Percentiles rank a stretch among this genome's conserved stretches.
Evolutionary conservation across 768 basidiomycete genomes (phyloP).

Genomic region (Suillus decipiens): DNA sequence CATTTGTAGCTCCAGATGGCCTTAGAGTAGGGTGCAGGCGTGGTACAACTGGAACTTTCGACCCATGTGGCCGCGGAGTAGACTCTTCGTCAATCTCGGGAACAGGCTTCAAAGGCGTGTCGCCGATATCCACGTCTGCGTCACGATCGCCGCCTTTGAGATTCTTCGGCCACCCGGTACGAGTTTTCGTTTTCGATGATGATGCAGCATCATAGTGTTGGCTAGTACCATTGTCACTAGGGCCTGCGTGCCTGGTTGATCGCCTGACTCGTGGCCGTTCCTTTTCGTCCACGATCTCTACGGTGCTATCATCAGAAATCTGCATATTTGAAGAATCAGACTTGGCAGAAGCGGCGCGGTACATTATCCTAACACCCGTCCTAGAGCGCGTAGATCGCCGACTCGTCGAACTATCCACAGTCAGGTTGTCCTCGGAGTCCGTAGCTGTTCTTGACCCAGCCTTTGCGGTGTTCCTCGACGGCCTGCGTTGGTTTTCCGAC

Average conservation of each 20-base stretch:
- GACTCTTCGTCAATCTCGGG: slow-evolving; percentile 18
- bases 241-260: background rate
- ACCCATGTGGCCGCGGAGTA: slow-evolving; percentile 27
- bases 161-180: background rate
- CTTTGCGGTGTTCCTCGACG: slow-evolving; percentile 9
- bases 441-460: background rate
- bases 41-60: background rate
- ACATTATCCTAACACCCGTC: background rate
- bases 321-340: slow-evolving; percentile 1
- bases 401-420: slow-evolving; percentile 25
- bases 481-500: slow-evolving; percentile 16
- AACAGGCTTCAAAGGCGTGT: slow-evolving; percentile 2
- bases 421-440: slow-evolving; percentile 30
- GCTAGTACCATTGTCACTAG: background rate
- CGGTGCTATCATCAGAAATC: background rate
- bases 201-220: background rate
- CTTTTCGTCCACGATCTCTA: background rate
- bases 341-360: background rate
- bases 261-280: background rate
- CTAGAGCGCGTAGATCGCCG: slow-evolving; percentile 13
- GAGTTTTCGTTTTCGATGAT: background rate
- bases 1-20: background rate
- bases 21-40: background rate
- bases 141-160: background rate
- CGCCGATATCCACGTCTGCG: background rate